Evolutionary conservation across 2,329 filamentous ascomycete genomes (phyloP), one percentile per base, ranked within the genome.

Genomic region (Verruconis gallopava): DNA sequence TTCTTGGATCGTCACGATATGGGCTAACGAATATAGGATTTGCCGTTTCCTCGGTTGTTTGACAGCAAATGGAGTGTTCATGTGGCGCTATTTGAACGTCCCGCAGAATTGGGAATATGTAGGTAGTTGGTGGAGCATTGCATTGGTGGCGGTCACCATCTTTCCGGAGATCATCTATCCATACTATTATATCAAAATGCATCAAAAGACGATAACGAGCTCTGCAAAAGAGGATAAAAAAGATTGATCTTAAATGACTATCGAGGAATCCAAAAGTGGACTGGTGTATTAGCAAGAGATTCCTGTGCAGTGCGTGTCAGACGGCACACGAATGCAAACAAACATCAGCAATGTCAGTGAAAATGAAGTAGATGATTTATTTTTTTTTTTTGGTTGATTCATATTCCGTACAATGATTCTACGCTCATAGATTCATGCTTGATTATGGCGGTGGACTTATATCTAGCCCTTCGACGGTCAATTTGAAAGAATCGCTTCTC

Each of bases 401-500:
- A n/a, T n/a, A n/a, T n/a, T n/a, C n/a, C n/a, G n/a, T n/a, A n/a
- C n/a, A n/a, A n/a, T n/a, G n/a, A n/a, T n/a, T n/a, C n/a, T n/a
- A n/a, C n/a, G n/a, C n/a, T n/a, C n/a, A n/a, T n/a, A n/a, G n/a
- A 37, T 13, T 37, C 9, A 12, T 11, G 17, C 11, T 11, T 38
- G 4, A 4, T 51, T 47, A 68, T 13, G 73, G 71, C n/a, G 74
- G 74, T 4, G 75, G 75, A 42, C 63, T 67, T 37, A 79, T 51
- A 53, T 77, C 73, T 50, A 79, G 50, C 0, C 75, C 75, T 40
- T 76, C 68, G 3, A 79, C 75, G 0, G 61, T 71, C 43, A 79
- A 54, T 48, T 68, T 67, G 53, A 79, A 79, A 13, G 72, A 65
- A 55, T 79, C 78, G 47, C 72, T 81, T 56, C 85, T 72, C 2